Base-by-base conservation (phyloP, 345 rosid species). In the Eucalyptus albens region DNA sequence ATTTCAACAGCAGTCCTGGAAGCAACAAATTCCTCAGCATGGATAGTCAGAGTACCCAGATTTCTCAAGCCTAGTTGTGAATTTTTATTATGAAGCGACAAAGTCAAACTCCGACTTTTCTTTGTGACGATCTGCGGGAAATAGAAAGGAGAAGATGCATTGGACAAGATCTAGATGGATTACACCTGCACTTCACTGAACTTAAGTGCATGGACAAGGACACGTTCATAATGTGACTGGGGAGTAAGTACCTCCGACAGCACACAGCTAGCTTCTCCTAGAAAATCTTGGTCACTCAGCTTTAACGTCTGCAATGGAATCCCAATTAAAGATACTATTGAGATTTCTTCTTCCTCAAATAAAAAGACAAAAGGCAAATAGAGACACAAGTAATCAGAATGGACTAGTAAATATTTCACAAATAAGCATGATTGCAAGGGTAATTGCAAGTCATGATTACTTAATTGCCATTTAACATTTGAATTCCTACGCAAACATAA, bases 221-320 rank as follows among this genome's bases (percentile, higher is more conserved):
- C 27, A 21, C 15, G 1, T 12, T 50, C 33, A 22, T 3, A 77
- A 59, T 87, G 60, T 50, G 56, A 47, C 6, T 6, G 21, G 10
- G 81, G 15, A 59, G 80, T 21, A 77, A 37, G 47, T 77, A 92
- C 97, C 94, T 96, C 95, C 6, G 98, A 96, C 11, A 96, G 91
- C 88, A 93, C 93, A 93, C 99, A 97, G 4, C 89, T 94, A 86
- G 96, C 94, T 93, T 97, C 97, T 93, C 98, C 99, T 90, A 97
- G 92, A 91, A 93, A 97, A 27, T 97, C 89, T 82, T 90, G 91
- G 33, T 90, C 91, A 27, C 42, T 87, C 91, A 90, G 87, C 22
- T 87, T 90, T 86, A 90, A 17, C 3, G 89, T 80, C 91, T 90
- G 89, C 86, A 90, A 40, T 40, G 83, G 29, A 77, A 37, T 21